Percentiles rank a stretch among this genome's conserved stretches.
Evolutionary conservation across 495 filamentous ascomycete genomes (phyloP).

Genomic region (Neurospora sp.): DNA sequence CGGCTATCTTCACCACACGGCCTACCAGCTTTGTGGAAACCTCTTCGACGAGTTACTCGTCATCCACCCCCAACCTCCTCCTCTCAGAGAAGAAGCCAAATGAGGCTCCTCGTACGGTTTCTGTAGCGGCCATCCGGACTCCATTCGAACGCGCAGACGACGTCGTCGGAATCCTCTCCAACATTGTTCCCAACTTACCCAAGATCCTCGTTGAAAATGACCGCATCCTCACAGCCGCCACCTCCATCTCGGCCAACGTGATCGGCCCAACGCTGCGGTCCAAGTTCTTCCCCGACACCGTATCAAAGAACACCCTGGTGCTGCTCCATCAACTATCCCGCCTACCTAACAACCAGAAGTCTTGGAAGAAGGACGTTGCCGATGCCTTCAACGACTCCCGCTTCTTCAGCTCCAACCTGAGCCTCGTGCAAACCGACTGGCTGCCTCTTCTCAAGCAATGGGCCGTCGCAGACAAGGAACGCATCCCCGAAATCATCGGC

Average conservation of each 20-base stretch:
- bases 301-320: constrained; percentile 57
- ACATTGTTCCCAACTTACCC: constrained; percentile 72
- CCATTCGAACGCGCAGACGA: constrained; percentile 51
- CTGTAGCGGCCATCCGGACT: constrained; percentile 14
- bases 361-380: constrained; percentile 84
- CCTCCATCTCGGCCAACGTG: constrained; percentile 71
- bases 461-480: constrained; percentile 76
- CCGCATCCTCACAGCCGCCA: constrained; percentile 64
- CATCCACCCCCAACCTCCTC: constrained; percentile 8
- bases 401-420: constrained; percentile 62
- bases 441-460: constrained; percentile 74
- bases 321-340: constrained; percentile 69
- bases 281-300: constrained; percentile 79
- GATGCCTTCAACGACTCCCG: constrained; percentile 86
- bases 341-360: constrained; percentile 69
- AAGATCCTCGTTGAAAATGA: constrained; percentile 81
- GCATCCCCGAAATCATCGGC: constrained; percentile 67
- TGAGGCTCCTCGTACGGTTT: constrained; percentile 1
- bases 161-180: constrained; percentile 67
- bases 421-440: constrained; percentile 64
- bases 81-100: constrained; percentile 18
- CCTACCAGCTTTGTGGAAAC: constrained; percentile 53
- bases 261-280: constrained; percentile 75
- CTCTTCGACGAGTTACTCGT: constrained; percentile 8
- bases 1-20: constrained; percentile 82